phyloP scores from a whole-genome alignment of 306 rosid genomes.

The Gastrolobium villosum region DNA sequence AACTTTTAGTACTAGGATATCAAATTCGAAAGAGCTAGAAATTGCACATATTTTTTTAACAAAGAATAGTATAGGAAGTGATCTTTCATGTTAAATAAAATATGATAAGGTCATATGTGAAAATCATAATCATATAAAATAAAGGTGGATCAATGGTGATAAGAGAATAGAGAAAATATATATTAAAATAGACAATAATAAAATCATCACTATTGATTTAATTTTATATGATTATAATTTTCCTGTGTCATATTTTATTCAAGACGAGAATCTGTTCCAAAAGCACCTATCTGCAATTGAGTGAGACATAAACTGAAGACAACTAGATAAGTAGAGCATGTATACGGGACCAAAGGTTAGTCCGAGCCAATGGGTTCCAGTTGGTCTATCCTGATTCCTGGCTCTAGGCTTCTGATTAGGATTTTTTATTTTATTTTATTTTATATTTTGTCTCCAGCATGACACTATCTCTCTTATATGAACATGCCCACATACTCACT shows the following conservation, averaged over 20 bases:
- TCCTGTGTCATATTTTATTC: too few relatives aligned
- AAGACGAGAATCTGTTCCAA: not conserved
- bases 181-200: too few relatives aligned
- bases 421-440: not conserved
- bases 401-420: not conserved
- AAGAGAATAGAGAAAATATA: too few relatives aligned
- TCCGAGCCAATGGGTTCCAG: constrained; percentile 22
- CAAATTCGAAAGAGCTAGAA: not conserved
- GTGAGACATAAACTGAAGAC: constrained; percentile 14
- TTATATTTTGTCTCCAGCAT: not conserved
- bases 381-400: not conserved
- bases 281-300: constrained; percentile 3
- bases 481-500: too few relatives aligned
- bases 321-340: constrained; percentile 25
- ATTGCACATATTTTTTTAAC: not conserved
- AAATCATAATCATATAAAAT: too few relatives aligned
- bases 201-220: too few relatives aligned
- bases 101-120: too few relatives aligned
- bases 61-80: not conserved
- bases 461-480: not conserved
- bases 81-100: too few relatives aligned
- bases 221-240: too few relatives aligned
- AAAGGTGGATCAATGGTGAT: too few relatives aligned
- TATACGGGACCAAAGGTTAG: not conserved
- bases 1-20: too few relatives aligned